These are phyloP conservation scores for Aspergillus neotritici DNA, from an alignment of 2,329 filamentous ascomycete species.

Conservation along the genomic window DNA sequence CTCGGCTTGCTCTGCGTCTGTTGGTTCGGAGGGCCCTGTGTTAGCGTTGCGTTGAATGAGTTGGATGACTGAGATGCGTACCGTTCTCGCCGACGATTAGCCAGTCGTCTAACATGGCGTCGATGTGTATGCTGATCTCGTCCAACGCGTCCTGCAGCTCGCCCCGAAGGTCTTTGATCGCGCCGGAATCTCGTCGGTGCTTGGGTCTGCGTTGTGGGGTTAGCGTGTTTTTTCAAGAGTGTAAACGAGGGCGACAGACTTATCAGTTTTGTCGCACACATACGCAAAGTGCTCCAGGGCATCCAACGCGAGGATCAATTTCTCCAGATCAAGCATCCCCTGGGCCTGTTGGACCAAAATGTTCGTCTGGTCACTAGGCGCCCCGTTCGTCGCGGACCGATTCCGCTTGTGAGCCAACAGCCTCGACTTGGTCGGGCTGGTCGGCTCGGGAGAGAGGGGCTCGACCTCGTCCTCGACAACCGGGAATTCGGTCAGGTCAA, in stretches of 20 bases:
- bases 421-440: constrained; percentile 30
- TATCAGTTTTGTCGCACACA: constrained; percentile 43
- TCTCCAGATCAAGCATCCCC: constrained; percentile 64
- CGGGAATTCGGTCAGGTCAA: constrained; percentile 30
- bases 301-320: constrained; percentile 60
- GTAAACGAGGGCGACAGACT: constrained; percentile 25
- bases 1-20: constrained; percentile 54
- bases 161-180: constrained; percentile 48
- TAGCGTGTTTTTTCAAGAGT: constrained; percentile 11
- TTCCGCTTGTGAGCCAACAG: constrained; percentile 25
- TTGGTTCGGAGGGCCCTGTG: constrained; percentile 12
- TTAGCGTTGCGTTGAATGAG: neutral
- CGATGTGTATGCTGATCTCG: constrained; percentile 52
- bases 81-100: constrained; percentile 52
- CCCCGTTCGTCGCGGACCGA: constrained; percentile 22
- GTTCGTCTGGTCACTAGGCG: constrained; percentile 19
- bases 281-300: constrained; percentile 62
- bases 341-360: constrained; percentile 46
- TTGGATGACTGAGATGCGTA: constrained; percentile 33
- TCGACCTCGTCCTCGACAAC: constrained; percentile 20
- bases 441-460: constrained; percentile 21
- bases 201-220: constrained; percentile 18
- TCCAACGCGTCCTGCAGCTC: constrained; percentile 53
- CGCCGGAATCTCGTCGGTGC: constrained; percentile 30
- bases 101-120: constrained; percentile 60